Conservation (phyloP, 2,329 filamentous ascomycete species). For the Didymella keratinophila region DNA sequence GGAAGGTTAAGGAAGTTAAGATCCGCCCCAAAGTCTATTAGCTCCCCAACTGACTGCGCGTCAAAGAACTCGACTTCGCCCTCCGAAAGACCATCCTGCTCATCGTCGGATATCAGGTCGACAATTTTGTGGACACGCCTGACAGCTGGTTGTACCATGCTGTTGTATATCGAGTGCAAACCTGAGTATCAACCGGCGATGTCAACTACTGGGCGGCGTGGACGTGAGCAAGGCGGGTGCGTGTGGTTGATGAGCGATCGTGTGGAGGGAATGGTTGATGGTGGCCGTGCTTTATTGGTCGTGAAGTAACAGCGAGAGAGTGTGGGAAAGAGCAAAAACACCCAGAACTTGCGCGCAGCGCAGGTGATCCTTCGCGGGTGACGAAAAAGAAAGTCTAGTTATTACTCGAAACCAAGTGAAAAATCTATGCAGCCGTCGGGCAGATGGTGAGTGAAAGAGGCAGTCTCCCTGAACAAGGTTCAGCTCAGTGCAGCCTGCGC, state of each 20-base stretch:
- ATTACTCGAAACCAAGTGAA: not conserved
- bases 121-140: conserved; percentile 23
- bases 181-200: not conserved
- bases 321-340: conserved; percentile 1
- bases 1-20: conserved; percentile 6
- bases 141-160: conserved; percentile 24
- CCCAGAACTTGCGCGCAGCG: not conserved
- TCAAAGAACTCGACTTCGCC: conserved; percentile 16
- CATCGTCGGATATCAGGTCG: conserved; percentile 36
- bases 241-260: not conserved
- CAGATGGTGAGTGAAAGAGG: conserved; percentile 18
- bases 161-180: not conserved
- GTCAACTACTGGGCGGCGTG: not conserved
- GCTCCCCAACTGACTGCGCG: conserved; percentile 10
- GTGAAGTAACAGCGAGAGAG: conserved; percentile 1
- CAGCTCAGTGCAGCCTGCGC: conserved; percentile 26
- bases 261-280: not conserved
- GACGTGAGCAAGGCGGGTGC: not conserved
- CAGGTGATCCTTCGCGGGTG: not conserved
- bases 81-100: conserved; percentile 20
- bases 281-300: not conserved
- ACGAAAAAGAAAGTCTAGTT: not conserved
- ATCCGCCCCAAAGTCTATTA: conserved; percentile 6
- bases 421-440: not conserved
- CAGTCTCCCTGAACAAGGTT: conserved; percentile 4